Evolutionary conservation across 306 rosid genomes (phyloP).

Genomic region (Mimosa pudica): DNA sequence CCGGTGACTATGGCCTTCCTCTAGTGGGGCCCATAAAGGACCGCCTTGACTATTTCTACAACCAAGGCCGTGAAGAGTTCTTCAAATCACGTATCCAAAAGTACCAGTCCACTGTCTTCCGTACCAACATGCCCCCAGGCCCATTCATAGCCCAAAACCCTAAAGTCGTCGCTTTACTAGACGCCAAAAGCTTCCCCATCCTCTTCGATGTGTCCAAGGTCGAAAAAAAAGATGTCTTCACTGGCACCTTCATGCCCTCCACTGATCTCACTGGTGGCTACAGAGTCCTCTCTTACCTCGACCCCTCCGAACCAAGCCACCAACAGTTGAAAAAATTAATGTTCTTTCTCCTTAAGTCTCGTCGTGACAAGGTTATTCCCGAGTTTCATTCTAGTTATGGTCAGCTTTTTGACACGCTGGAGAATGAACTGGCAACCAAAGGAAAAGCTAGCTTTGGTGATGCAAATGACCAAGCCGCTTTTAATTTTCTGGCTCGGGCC

Average conservation of each 20-base stretch:
- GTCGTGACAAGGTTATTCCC: conserved; percentile 63
- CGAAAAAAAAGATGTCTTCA: conserved; percentile 79
- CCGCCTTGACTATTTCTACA: conserved; percentile 78
- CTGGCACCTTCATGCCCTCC: conserved; percentile 86
- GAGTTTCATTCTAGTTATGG: conserved; percentile 62
- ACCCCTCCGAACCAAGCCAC: conserved; percentile 86
- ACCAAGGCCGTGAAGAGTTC: conserved; percentile 85
- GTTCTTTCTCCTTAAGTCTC: conserved; percentile 66
- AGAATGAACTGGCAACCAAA: conserved; percentile 45
- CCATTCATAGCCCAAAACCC: conserved; percentile 58
- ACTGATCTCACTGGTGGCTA: conserved; percentile 87
- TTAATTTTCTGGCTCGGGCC: conserved; percentile 65
- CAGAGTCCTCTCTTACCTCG: conserved; percentile 77
- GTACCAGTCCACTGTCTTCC: conserved; percentile 77
- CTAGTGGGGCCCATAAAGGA: conserved; percentile 62
- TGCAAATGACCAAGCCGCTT: conserved; percentile 83
- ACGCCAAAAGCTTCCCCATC: conserved; percentile 75
- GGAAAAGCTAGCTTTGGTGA: conserved; percentile 67
- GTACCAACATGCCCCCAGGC: conserved; percentile 88
- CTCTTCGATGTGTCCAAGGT: conserved; percentile 76
- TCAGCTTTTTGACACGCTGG: conserved; percentile 52
- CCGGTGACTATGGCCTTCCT: conserved; percentile 79
- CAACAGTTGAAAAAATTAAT: conserved; percentile 58
- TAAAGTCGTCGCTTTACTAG: conserved; percentile 72
- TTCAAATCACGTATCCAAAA: conserved; percentile 78